Percentiles rank a stretch among this genome's conserved stretches.
phyloP scores from a whole-genome alignment of 2,329 filamentous ascomycete species.

The Fragosphaeria purpurea region DNA sequence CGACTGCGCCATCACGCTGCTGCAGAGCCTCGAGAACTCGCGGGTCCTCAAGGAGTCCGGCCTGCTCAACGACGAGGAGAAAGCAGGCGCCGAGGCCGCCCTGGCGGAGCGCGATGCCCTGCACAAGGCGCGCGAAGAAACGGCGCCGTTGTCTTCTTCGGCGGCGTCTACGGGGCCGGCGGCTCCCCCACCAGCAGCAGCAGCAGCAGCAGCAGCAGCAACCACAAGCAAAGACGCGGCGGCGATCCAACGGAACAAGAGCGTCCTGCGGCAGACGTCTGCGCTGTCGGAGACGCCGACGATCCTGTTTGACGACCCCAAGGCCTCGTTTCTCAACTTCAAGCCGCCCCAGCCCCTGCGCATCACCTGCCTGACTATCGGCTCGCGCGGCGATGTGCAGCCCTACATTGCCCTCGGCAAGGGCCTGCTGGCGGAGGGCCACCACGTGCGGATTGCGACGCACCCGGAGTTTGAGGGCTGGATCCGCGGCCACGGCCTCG shows the following conservation, averaged over 20 bases:
- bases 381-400: constrained; percentile 90
- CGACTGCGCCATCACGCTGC: constrained; percentile 74
- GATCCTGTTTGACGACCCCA: constrained; percentile 81
- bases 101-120: constrained; percentile 73
- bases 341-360: constrained; percentile 70
- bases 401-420: constrained; percentile 97
- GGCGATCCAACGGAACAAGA: constrained; percentile 25
- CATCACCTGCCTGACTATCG: constrained; percentile 91
- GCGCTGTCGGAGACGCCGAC: constrained; percentile 52
- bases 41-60: constrained; percentile 62
- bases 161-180: neutral
- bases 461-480: constrained; percentile 83
- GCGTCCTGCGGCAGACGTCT: constrained; percentile 36
- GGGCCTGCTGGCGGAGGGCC: constrained; percentile 76
- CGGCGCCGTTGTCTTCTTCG: constrained; percentile 27
- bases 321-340: constrained; percentile 81
- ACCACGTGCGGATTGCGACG: constrained; percentile 78
- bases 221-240: neutral
- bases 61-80: constrained; percentile 56
- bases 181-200: neutral
- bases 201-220: neutral
- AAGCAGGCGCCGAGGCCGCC: constrained; percentile 61
- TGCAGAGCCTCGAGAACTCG: constrained; percentile 64
- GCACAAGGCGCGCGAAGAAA: constrained; percentile 57
- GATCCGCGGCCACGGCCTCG: constrained; percentile 88